These are phyloP conservation scores for Populus hybrid DNA, from an alignment of 441 rosid genomes.

Conservation along the genomic window DNA sequence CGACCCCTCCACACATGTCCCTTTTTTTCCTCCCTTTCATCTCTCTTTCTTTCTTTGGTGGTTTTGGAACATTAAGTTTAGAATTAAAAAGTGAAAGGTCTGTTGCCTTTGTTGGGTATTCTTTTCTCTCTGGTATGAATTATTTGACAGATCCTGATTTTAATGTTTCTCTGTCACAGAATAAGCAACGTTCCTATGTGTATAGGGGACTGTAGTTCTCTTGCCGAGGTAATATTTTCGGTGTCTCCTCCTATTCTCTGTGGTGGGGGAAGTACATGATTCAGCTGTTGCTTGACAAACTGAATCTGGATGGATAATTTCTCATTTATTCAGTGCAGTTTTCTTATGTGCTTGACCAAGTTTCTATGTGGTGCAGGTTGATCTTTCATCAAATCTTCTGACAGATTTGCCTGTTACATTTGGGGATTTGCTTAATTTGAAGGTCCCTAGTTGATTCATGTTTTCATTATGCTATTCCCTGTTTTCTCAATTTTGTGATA, in stretches of 20 bases:
- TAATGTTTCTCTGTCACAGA: conserved; percentile 36
- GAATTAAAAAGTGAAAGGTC: not conserved
- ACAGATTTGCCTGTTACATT: conserved; percentile 38
- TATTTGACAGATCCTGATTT: not conserved
- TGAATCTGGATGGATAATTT: not conserved
- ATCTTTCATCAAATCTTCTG: conserved; percentile 80
- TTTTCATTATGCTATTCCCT: not conserved
- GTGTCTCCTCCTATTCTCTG: not conserved
- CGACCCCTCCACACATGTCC: too few species aligned
- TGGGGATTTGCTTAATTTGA: conserved; percentile 52
- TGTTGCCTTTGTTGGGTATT: not conserved
- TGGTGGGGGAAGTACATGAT: not conserved
- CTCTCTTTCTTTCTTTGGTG: not conserved
- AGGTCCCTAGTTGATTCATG: conserved; percentile 41
- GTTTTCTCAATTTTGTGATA: not conserved
- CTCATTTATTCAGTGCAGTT: not conserved
- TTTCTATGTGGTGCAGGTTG: conserved; percentile 48
- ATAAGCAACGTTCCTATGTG: conserved; percentile 44
- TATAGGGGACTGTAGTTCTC: conserved; percentile 57
- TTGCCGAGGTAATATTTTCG: conserved; percentile 52
- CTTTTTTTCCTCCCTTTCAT: not conserved
- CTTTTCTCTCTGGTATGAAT: not conserved
- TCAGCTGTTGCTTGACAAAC: not conserved
- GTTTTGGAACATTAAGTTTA: not conserved
- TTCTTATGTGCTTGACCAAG: conserved; percentile 12